A percentile compares a stretch with the other conserved stretches of the same genome.
Evolutionary conservation across 148 eudicot species (phyloP).

Genomic region (Arctostaphylos glauca): DNA sequence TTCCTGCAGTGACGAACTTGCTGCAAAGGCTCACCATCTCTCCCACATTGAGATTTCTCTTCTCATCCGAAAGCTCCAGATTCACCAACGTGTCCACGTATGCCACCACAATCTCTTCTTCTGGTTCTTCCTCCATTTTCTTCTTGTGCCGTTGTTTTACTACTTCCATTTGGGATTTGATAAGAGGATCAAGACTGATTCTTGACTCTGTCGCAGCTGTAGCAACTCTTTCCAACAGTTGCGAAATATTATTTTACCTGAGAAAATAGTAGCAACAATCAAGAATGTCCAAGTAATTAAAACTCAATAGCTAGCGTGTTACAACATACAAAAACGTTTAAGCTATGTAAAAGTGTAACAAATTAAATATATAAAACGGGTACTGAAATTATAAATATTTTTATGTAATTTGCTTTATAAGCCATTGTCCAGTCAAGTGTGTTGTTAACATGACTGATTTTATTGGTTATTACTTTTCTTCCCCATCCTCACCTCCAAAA

Average conservation of each 20-base stretch:
- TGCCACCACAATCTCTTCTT: conserved; percentile 21
- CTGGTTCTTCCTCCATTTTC: neutral
- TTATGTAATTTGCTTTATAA: too few species aligned
- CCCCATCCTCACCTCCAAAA: too few species aligned
- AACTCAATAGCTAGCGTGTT: too few species aligned
- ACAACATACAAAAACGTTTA: too few species aligned
- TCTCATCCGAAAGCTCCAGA: conserved; percentile 43
- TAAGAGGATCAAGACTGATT: conserved; percentile 45
- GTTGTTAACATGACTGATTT: too few species aligned
- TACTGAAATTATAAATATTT: too few species aligned
- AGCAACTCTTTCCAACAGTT: conserved; percentile 51
- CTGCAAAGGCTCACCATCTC: conserved; percentile 51
- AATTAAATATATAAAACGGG: too few species aligned
- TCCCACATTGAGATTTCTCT: conserved; percentile 25
- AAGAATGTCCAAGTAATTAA: too few species aligned
- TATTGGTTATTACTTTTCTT: too few species aligned
- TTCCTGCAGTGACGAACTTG: conserved; percentile 61
- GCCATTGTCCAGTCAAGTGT: too few species aligned
- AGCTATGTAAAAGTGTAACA: too few species aligned
- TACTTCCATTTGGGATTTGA: conserved; percentile 31
- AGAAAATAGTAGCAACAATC: neutral
- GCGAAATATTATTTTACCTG: conserved; percentile 43
- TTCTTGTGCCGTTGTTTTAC: neutral
- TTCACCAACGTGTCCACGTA: conserved; percentile 56
- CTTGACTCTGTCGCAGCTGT: conserved; percentile 30